Evolutionary conservation across 495 filamentous ascomycete species (phyloP), one percentile per base, ranked within the genome.

Genomic region (Talaromyces adpressus): DNA sequence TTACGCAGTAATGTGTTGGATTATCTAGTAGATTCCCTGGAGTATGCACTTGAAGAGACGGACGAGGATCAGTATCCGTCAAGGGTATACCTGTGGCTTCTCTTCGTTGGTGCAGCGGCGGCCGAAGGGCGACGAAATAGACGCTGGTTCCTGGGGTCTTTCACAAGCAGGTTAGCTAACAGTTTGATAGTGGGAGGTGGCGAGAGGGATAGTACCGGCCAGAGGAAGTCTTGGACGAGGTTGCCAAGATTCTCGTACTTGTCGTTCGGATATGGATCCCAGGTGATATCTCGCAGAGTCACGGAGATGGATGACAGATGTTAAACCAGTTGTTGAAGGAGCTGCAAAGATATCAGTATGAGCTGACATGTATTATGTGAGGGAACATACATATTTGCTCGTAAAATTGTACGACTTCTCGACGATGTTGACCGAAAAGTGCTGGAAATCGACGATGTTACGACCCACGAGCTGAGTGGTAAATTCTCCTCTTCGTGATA

Each of bases 201-300:
- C 27, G 29, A 57, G 29, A 36, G 47, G 47, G n/a, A 18, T 6
- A 20, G 11, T 51, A 51, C 66, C 12, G 68, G 60, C 75, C 75
- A 79, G n/a, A 79, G 68, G 45, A 65, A 75, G 59, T 79, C 73
- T 47, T 77, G 76, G 16, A 63, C 66, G 12, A 76, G 64, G 2
- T 58, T 67, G 2, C 32, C 22, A 29, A 58, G 25, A 3, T 8
- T n/a, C 18, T 61, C 23, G 47, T 68, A 52, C 16, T 64, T 56
- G 29, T 49, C 36, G 4, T 47, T 20, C 2, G 63, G 68, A 57
- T 70, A 73, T n/a, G 67, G 71, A 62, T 67, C 58, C 66, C 65
- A 73, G 64, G 18, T 2, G 20, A 58, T 12, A 22, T 29, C 11
- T 2, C 47, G 47, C 16, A n/a, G 47, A 51, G n/a, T 51, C 6